Conservation (phyloP, 140 eudicot genomes). For the Erigeron philadelphicus region DNA sequence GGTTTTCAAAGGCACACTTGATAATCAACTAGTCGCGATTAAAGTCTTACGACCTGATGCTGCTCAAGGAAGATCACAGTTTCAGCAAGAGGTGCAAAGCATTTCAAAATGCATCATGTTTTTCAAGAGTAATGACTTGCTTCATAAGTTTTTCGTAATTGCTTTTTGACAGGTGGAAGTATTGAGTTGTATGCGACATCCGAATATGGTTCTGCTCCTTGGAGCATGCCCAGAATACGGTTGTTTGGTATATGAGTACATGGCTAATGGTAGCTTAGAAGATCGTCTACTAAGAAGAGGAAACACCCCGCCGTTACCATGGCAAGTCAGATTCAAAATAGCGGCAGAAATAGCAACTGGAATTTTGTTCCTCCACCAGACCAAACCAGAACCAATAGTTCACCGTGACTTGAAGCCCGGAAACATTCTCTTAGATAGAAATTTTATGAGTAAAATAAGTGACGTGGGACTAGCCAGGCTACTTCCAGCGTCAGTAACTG, state of each 20-base stretch:
- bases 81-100: conserved; percentile 44
- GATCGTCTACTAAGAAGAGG: conserved; percentile 48
- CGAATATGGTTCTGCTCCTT: conserved; percentile 55
- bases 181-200: conserved; percentile 58
- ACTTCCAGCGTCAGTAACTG: conserved; percentile 37
- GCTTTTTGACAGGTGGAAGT: conserved; percentile 42
- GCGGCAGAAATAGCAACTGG: conserved; percentile 63
- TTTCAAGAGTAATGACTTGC: too few species aligned
- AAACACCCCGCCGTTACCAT: conserved; percentile 45
- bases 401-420: conserved; percentile 70
- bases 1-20: conserved; percentile 47
- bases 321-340: conserved; percentile 54
- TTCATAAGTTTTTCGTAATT: not conserved
- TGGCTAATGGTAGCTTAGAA: conserved; percentile 62
- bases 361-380: conserved; percentile 62
- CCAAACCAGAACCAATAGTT: conserved; percentile 61
- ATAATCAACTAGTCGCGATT: conserved; percentile 49
- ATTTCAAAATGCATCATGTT: not conserved
- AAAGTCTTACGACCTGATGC: conserved; percentile 56
- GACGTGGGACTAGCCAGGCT: conserved; percentile 63
- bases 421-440: conserved; percentile 49
- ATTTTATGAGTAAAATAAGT: conserved; percentile 56
- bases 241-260: conserved; percentile 54
- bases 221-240: conserved; percentile 69
- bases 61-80: conserved; percentile 52